Evolutionary conservation across 2,329 filamentous ascomycete genomes (phyloP).

Genomic region (Berkeleyomyces rouxiae): DNA sequence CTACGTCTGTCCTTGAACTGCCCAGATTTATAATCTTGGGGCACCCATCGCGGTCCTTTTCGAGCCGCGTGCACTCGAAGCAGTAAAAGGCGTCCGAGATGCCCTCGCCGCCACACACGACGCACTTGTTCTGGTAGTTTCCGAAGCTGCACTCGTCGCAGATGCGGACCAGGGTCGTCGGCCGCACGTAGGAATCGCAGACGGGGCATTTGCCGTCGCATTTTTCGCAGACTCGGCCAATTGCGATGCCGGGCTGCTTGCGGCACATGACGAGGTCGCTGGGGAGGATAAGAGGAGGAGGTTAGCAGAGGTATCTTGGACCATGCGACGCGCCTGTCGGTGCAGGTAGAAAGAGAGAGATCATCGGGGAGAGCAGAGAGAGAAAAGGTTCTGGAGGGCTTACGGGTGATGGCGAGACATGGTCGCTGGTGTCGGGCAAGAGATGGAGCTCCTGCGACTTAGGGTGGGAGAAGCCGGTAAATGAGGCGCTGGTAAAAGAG

Average conservation of each 20-base stretch:
- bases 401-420: slow-evolving; percentile 94
- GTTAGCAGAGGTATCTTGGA: slow-evolving; percentile 1
- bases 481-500: not conserved
- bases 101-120: slow-evolving; percentile 94
- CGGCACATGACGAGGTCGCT: slow-evolving; percentile 99
- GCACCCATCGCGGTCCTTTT: slow-evolving; percentile 94
- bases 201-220: slow-evolving; percentile 99
- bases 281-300: not conserved
- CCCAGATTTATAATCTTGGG: slow-evolving; percentile 99
- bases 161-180: slow-evolving; percentile 91
- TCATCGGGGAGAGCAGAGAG: no score
- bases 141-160: slow-evolving; percentile 99
- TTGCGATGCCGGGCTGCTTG: slow-evolving; percentile 93
- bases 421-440: slow-evolving; percentile 17
- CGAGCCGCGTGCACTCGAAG: slow-evolving; percentile 91
- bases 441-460: not conserved
- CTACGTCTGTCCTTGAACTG: slow-evolving; percentile 81
- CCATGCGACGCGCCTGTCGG: not conserved
- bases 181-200: slow-evolving; percentile 96
- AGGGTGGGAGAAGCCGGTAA: not conserved
- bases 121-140: slow-evolving; percentile 99
- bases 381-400: slow-evolving; percentile 19
- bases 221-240: slow-evolving; percentile 98
- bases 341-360: no score
- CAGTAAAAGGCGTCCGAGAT: slow-evolving; percentile 99